Evolutionary conservation across 2,329 filamentous ascomycete species (phyloP), one percentile per base, ranked within the genome.

Genomic region (Aureobasidium lini): DNA sequence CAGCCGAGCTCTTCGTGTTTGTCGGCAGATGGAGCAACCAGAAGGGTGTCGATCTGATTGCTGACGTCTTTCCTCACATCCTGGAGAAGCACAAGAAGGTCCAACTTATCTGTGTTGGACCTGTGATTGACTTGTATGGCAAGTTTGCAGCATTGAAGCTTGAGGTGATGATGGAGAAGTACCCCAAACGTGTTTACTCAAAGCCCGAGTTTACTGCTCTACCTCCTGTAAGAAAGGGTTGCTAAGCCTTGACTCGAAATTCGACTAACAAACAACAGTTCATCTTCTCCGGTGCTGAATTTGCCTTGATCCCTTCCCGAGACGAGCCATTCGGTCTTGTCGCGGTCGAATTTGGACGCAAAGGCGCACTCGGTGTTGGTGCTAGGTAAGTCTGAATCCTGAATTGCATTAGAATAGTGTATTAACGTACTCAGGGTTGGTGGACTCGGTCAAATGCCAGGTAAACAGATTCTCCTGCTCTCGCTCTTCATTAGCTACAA

Each of bases 251-350:
- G 2, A 11, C 6, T n/a, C 23, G 1, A 18, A 4, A 46, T n/a
- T 23, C 16, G 18, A 15, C 9, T 53, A 32, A 53, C 36, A 16
- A 16, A 3, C 7, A 10, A 13, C 10, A 53, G 49, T 87, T 79
- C 68, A 83, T 87, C 65, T 87, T 87, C 71, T 83, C 79, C 43
- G 84, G 84, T 23, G 84, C 85, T 10, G 84, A 87, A 53, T 87
- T 87, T 63, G 84, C 84, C 7, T 73, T 87, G 18, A 87, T 88
- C 62, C 85, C 85, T 9, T 86, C 83, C n/a, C 79, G 85, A 65
- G 85, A 88, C 66, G 85, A 88, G 69, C 84, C 85, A 0, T 88
- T 87, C 64, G 85, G 84, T 48, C 73, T 87, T 34, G 84, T 88
- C 4, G 85, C 84, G 28, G 84, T 87, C 46, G 84, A 87, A 66